Percentiles rank a stretch among this genome's conserved stretches.
Conservation (phyloP, 1,284 basidiomycete genomes). For the Takashimella koratensis region DNA sequence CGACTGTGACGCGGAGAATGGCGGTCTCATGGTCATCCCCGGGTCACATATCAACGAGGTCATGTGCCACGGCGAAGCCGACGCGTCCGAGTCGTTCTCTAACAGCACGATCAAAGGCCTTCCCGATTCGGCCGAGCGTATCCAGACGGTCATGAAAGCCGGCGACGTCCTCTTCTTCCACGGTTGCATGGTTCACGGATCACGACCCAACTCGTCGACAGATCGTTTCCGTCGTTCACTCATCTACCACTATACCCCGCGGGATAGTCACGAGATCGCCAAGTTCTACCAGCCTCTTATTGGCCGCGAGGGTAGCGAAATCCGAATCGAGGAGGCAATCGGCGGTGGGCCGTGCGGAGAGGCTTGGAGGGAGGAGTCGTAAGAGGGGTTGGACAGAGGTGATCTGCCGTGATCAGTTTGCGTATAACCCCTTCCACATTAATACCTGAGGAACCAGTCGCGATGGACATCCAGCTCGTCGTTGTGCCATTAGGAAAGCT, state of each 20-base stretch:
- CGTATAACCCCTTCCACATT: no score
- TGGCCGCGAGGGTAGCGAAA: slow-evolving; percentile 1
- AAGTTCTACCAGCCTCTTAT: slow-evolving; percentile 6
- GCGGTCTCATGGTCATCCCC: slow-evolving; percentile 11
- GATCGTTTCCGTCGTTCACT: slow-evolving; percentile 9
- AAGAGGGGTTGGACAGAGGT: no score
- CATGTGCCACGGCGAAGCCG: slow-evolving; percentile 6
- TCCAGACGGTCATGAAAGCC: slow-evolving; percentile 8
- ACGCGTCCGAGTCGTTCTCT: slow-evolving; percentile 1
- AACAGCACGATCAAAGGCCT: background rate
- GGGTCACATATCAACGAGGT: slow-evolving; percentile 10
- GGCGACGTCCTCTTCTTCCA: slow-evolving; percentile 15
- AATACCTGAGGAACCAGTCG: no score
- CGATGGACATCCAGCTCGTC: no score
- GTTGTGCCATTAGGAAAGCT: no score
- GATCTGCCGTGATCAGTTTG: no score
- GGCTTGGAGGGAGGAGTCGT: slow-evolving; percentile 3
- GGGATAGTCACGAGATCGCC: slow-evolving; percentile 2
- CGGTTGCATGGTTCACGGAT: slow-evolving; percentile 11
- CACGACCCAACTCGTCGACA: slow-evolving; percentile 5
- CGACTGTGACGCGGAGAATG: slow-evolving; percentile 8
- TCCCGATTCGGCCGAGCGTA: background rate
- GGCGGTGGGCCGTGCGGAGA: slow-evolving; percentile 5
- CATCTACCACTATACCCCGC: slow-evolving; percentile 8
- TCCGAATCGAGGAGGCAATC: background rate